A percentile compares a stretch with the other conserved stretches of the same genome.
phyloP scores from a whole-genome alignment of 2,329 filamentous ascomycete genomes.

The Stagonosporopsis tanaceti region DNA sequence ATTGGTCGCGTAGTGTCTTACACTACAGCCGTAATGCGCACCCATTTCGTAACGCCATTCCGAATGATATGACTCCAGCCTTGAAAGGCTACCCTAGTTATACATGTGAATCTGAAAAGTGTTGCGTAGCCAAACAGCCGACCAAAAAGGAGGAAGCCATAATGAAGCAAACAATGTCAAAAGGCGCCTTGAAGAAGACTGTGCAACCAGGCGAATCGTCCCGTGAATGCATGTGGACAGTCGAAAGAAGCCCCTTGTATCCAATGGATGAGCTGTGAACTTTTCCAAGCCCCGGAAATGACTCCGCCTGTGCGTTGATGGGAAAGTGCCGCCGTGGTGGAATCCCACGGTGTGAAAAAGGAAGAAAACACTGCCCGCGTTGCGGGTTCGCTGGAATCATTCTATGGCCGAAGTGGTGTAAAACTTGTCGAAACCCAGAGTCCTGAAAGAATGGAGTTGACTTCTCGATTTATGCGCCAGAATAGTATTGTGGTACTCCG shows the following conservation, averaged over 20 bases:
- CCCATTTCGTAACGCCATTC: not conserved
- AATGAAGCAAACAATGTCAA: not conserved
- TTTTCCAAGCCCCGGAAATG: slow-evolving; percentile 4
- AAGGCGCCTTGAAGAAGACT: not conserved
- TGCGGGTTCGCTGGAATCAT: not conserved
- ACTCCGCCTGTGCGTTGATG: slow-evolving; percentile 1
- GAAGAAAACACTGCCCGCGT: not conserved
- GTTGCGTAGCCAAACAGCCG: slow-evolving; percentile 6
- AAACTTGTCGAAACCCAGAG: not conserved
- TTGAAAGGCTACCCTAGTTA: slow-evolving; percentile 18
- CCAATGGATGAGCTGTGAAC: not conserved
- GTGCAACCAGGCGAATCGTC: not conserved
- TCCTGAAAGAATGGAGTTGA: not conserved
- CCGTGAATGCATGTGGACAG: not conserved
- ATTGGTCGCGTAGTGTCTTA: slow-evolving; percentile 1
- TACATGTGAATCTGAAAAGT: slow-evolving; percentile 23
- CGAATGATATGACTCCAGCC: not conserved
- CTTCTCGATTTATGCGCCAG: slow-evolving; percentile 24
- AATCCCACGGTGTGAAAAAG: not conserved
- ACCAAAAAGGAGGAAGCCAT: slow-evolving; percentile 1
- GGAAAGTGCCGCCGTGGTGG: not conserved
- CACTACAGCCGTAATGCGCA: slow-evolving; percentile 1
- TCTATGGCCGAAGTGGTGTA: not conserved
- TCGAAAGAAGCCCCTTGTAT: not conserved
- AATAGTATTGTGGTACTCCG: slow-evolving; percentile 42